Conservation (phyloP, 2,329 filamentous ascomycete species). For the Parastagonospora nodorum region DNA sequence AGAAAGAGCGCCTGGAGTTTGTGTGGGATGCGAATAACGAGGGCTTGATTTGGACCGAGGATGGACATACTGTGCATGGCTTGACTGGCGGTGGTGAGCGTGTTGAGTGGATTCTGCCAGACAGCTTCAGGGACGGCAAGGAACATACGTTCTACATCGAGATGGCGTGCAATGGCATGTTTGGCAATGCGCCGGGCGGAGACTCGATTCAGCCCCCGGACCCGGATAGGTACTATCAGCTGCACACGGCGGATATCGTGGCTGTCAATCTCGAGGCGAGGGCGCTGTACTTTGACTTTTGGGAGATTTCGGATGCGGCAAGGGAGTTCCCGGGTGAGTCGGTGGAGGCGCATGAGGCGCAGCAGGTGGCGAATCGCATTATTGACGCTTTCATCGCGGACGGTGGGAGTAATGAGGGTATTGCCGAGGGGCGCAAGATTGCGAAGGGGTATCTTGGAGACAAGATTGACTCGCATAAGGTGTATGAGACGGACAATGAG, state of each 20-base stretch:
- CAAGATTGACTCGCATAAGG: slow-evolving; percentile 74
- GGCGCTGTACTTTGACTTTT: slow-evolving; percentile 86
- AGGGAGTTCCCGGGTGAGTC: slow-evolving; percentile 87
- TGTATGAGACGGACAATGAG: slow-evolving; percentile 77
- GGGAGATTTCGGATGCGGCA: slow-evolving; percentile 92
- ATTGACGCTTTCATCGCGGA: slow-evolving; percentile 88
- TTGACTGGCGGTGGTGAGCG: slow-evolving; percentile 89
- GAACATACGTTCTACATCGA: slow-evolving; percentile 92
- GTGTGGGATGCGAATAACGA: slow-evolving; percentile 97
- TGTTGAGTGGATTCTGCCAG: slow-evolving; percentile 87
- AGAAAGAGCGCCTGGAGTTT: slow-evolving; percentile 86
- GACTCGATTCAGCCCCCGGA: slow-evolving; percentile 87
- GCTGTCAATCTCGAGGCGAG: slow-evolving; percentile 86
- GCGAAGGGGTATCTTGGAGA: slow-evolving; percentile 82
- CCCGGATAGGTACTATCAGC: slow-evolving; percentile 79
- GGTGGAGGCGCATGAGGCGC: slow-evolving; percentile 85
- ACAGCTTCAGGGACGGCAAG: slow-evolving; percentile 80
- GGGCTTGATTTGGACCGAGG: slow-evolving; percentile 88
- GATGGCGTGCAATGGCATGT: slow-evolving; percentile 99
- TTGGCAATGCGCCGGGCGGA: slow-evolving; percentile 85
- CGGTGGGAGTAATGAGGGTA: slow-evolving; percentile 71
- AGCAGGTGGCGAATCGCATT: slow-evolving; percentile 82
- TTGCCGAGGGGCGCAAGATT: slow-evolving; percentile 80
- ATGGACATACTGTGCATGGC: slow-evolving; percentile 89
- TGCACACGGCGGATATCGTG: slow-evolving; percentile 81